Percentiles rank a stretch among this genome's conserved stretches.
phyloP scores from a whole-genome alignment of 495 filamentous ascomycete species.

The Hypoxylon fuscum region DNA sequence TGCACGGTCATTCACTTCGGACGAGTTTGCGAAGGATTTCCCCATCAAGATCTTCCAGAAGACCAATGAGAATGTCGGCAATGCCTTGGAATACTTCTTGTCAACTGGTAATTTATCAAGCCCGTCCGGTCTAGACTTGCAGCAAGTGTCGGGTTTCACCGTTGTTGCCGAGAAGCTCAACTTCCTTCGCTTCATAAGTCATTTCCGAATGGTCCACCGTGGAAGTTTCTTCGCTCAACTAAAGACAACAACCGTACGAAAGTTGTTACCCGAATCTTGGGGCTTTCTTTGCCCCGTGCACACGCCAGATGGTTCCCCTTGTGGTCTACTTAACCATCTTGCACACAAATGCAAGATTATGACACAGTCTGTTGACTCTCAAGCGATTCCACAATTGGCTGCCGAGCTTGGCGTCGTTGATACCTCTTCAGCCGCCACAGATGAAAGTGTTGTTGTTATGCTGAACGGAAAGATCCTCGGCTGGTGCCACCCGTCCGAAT shows the following conservation, averaged over 20 bases:
- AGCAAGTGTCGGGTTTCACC: conserved; percentile 92
- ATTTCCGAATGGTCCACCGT: conserved; percentile 99
- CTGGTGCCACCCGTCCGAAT: conserved; percentile 85
- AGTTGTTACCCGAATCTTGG: conserved; percentile 96
- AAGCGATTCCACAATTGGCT: conserved; percentile 74
- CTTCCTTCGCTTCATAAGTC: conserved; percentile 97
- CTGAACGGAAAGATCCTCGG: conserved; percentile 90
- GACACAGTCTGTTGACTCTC: conserved; percentile 74
- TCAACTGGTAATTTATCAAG: conserved; percentile 94
- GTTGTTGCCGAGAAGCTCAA: conserved; percentile 99
- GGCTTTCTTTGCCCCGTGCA: conserved; percentile 97
- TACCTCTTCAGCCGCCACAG: conserved; percentile 74
- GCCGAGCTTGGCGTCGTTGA: conserved; percentile 79
- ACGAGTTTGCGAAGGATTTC: conserved; percentile 80
- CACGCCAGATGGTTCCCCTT: conserved; percentile 94
- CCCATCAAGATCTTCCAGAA: conserved; percentile 75
- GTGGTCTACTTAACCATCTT: conserved; percentile 93
- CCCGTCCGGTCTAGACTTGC: conserved; percentile 89
- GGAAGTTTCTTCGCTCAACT: conserved; percentile 98
- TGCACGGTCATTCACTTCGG: conserved; percentile 70
- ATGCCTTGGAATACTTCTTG: conserved; percentile 89
- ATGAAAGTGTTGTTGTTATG: conserved; percentile 86
- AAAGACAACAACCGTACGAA: conserved; percentile 96
- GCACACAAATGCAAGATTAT: conserved; percentile 93
- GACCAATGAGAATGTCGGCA: conserved; percentile 88